phyloP scores from a whole-genome alignment of 2,329 filamentous ascomycete genomes.

The Apiospora sp. region DNA sequence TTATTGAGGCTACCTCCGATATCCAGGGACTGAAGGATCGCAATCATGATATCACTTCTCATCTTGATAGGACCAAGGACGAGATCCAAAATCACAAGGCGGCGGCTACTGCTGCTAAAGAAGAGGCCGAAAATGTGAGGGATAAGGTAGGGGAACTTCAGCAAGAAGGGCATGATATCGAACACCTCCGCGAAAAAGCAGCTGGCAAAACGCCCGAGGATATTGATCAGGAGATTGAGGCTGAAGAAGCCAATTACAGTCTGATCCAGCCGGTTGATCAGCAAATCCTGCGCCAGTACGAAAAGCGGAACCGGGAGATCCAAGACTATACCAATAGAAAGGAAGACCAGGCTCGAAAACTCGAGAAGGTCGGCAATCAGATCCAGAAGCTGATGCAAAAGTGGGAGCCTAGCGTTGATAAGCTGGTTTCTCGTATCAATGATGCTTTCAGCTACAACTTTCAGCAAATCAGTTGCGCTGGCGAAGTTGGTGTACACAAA shows the following conservation, averaged over 20 bases:
- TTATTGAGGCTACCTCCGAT: slow-evolving; percentile 86
- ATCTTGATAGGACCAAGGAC: slow-evolving; percentile 55
- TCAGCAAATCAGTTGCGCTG: slow-evolving; percentile 90
- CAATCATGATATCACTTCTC: slow-evolving; percentile 65
- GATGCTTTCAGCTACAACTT: slow-evolving; percentile 94
- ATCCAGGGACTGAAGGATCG: slow-evolving; percentile 71
- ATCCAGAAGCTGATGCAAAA: slow-evolving; percentile 72
- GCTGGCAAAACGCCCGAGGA: slow-evolving; percentile 64
- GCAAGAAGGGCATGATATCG: slow-evolving; percentile 46
- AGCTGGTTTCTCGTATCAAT: slow-evolving; percentile 81
- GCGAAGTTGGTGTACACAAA: slow-evolving; percentile 88
- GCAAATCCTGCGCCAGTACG: slow-evolving; percentile 78
- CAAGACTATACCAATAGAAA: slow-evolving; percentile 66
- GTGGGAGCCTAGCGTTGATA: slow-evolving; percentile 88
- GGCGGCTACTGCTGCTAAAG: slow-evolving; percentile 46
- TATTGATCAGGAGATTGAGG: slow-evolving; percentile 76
- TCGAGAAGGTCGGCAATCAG: slow-evolving; percentile 62
- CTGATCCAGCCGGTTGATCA: slow-evolving; percentile 82
- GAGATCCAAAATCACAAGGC: slow-evolving; percentile 50
- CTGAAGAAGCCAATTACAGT: slow-evolving; percentile 78
- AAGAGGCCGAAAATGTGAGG: slow-evolving; percentile 46
- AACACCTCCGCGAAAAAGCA: slow-evolving; percentile 53
- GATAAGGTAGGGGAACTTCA: slow-evolving; percentile 45
- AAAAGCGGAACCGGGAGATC: slow-evolving; percentile 76
- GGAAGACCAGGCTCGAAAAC: slow-evolving; percentile 59